Evolutionary conservation across 257 asterid genomes (phyloP).

Genomic region (Leonotis leonurus): DNA sequence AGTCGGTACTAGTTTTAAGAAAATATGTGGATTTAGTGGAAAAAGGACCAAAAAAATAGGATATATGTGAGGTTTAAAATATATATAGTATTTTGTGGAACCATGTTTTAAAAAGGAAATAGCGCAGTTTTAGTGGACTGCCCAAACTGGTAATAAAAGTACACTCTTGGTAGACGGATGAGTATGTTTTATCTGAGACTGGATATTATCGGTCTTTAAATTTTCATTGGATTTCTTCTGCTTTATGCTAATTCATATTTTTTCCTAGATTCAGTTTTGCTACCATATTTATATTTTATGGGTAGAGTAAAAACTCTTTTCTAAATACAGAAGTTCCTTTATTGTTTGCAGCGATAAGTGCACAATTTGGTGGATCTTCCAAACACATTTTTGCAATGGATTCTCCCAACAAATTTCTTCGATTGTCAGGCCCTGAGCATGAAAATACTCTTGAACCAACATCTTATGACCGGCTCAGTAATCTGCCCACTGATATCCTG

Average conservation of each 20-base stretch:
- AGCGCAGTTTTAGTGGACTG: too few relatives aligned
- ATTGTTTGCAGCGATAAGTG: neutral
- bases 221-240: neutral
- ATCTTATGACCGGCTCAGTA: constrained; percentile 4
- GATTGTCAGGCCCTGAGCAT: neutral
- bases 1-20: too few relatives aligned
- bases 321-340: neutral
- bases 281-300: neutral
- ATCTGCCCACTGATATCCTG: constrained; percentile 15
- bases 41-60: too few relatives aligned
- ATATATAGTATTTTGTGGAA: too few relatives aligned
- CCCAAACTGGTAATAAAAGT: too few relatives aligned
- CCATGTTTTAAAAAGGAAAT: too few relatives aligned
- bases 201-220: neutral
- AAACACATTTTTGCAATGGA: constrained; percentile 3
- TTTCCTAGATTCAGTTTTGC: neutral
- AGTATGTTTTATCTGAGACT: neutral
- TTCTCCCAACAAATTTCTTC: neutral
- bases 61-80: too few relatives aligned
- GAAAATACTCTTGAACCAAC: neutral
- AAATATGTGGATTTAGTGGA: too few relatives aligned
- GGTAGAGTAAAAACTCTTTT: neutral
- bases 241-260: neutral
- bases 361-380: neutral
- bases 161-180: too few relatives aligned